These are phyloP conservation scores for Leavenworthia alabamica DNA, from an alignment of 345 rosid species.

Conservation along the genomic window DNA sequence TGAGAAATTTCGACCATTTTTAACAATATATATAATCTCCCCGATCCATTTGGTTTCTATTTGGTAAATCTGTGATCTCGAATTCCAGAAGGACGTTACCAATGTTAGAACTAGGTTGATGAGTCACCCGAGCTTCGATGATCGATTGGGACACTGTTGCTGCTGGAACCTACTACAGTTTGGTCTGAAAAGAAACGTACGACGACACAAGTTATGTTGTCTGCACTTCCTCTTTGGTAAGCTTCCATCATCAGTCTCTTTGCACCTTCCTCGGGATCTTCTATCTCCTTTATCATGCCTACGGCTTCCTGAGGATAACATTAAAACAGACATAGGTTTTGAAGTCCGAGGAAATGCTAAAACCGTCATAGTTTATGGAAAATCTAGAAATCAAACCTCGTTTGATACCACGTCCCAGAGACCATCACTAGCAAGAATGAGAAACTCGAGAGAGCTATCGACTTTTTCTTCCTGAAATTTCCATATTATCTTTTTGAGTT, in stretches of 20 bases:
- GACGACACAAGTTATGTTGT: constrained; percentile 90
- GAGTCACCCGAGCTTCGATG: constrained; percentile 15
- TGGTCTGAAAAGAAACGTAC: constrained; percentile 66
- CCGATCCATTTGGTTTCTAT: neutral
- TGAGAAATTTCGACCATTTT: neutral
- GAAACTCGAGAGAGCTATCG: constrained; percentile 94
- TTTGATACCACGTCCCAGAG: constrained; percentile 97
- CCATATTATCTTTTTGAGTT: neutral
- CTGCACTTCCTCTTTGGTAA: constrained; percentile 93
- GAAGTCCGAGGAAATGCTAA: neutral
- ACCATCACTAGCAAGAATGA: constrained; percentile 99
- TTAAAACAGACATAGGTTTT: constrained; percentile 6
- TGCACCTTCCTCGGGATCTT: constrained; percentile 90
- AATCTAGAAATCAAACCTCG: no score
- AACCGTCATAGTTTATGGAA: neutral
- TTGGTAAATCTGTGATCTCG: no score
- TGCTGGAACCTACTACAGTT: constrained; percentile 28
- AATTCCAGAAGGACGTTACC: no score
- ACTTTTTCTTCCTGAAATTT: constrained; percentile 81
- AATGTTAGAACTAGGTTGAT: constrained; percentile 23
- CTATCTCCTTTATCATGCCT: constrained; percentile 60
- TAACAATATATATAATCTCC: constrained; percentile 20
- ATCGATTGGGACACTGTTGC: constrained; percentile 22
- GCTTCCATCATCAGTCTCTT: constrained; percentile 85
- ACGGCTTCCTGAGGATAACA: constrained; percentile 69